Evolutionary conservation across 176 grass and related monocot genomes (phyloP), one percentile per base, ranked within the genome.

Genomic region (Eremochloa ophiuroides): DNA sequence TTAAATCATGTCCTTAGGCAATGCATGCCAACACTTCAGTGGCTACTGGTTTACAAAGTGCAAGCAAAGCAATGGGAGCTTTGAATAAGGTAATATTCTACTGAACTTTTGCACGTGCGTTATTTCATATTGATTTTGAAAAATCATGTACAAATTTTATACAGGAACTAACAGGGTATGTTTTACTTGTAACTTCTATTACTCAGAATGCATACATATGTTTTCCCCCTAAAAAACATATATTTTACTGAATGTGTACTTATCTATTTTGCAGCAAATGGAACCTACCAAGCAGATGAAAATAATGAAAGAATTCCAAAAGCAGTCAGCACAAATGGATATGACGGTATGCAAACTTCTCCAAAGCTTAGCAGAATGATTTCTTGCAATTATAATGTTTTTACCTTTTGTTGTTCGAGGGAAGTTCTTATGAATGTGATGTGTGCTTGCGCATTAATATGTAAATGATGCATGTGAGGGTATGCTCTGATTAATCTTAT

Each of bases 251-350:
- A 72, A 28, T 74, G 16, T 43, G 20, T 35, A 30, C 29, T 48
- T 67, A 28, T 41, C 50, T 73, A 81, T 31, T 81, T 62, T 82
- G 80, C 76, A 99, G 97, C 97, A 95, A 99, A 99, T 99, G 88
- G 82, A 61, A 70, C 97, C 97, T 86, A 87, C 93, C 17, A 90
- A 93, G 74, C 97, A 99, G 78, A 96, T 92, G 84, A 99, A 96
- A 85, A 79, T 90, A 67, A 87, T 99, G 87, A 85, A 99, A 88
- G 97, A 99, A 62, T 99, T 99, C 65, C 97, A 99, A 79, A 99
- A 85, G 74, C 97, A 99, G 80, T 95, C 93, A 74, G 85, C 91
- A 66, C 82, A 95, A 82, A 88, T 96, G 87, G 93, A 99, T 87
- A 95, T 90, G 91, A 90, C 80, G 37, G 97, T 99, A 91, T 29